Base-by-base conservation (phyloP, 164 flowering plant species). In the Hamamelis virginiana region DNA sequence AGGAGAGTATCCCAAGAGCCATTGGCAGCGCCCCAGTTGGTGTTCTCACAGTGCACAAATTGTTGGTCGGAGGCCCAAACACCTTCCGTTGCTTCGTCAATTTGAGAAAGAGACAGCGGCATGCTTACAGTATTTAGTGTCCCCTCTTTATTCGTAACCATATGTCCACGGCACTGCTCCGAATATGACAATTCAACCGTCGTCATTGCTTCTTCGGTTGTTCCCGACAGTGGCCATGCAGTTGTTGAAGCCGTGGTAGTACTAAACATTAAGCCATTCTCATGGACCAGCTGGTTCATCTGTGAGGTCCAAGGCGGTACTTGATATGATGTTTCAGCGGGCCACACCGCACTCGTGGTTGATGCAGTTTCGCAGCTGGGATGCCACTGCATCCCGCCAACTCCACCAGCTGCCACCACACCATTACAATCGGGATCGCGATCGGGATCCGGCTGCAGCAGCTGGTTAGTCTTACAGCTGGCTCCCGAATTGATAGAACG, bases 1-100 rank as follows among this genome's bases (percentile, higher is more conserved):
- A 70, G 71, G 50, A 74, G 61, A 55, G 76, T 74, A 33, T 78
- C 81, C 78, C 81, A 78, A 26, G 74, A 33, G 19, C 26, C 51
- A 72, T 47, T 61, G 11, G 50, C 65, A 51, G 65, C 69, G 50
- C 43, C 53, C 71, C 68, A 62, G n/a, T 18, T 33, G 26, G 25
- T 61, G 55, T 68, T 68, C 12, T 72, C 78, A 60, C 33, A 67
- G 25, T 71, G 75, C 68, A 57, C 19, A 25, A 69, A 15, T 45
- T 74, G 75, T 28, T 75, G 76, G 38, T 72, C 75, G 0, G 44
- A 14, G 3, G 74, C 58, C 73, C 72, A 76, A 23, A 65, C 62
- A 0, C 61, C 67, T 41, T 44, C 51, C 9, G 8, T 41, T 33
- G 66, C 14, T 57, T 27, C 52, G 9, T 43, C 56, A 38, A 33